Evolutionary conservation across 1,139 yeast species (phyloP).

Genomic region (Pichia sp.): DNA sequence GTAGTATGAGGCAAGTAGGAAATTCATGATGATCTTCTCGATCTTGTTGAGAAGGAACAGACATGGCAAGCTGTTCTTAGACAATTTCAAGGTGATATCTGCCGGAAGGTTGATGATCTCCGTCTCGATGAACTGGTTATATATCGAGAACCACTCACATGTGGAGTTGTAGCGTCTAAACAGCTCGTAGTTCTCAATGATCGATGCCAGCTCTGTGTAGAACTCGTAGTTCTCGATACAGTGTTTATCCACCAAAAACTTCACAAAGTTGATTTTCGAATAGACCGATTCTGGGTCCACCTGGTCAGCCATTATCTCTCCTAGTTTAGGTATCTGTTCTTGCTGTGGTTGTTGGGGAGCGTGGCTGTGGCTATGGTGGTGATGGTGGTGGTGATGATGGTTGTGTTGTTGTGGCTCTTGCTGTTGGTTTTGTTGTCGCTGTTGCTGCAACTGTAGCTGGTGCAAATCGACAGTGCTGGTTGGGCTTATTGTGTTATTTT

Average conservation of each 20-base stretch:
- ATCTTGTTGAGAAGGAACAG: conserved; percentile 19
- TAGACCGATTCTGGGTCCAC: conserved; percentile 21
- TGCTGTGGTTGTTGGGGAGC: not conserved
- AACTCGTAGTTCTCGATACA: conserved; percentile 34
- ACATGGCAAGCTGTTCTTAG: conserved; percentile 23
- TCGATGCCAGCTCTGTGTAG: conserved; percentile 24
- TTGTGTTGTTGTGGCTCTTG: not conserved
- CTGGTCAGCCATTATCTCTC: conserved; percentile 25
- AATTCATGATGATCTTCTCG: conserved; percentile 24
- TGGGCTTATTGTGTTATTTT: not conserved
- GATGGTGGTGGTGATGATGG: not conserved
- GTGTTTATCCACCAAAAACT: conserved; percentile 29
- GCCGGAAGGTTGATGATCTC: conserved; percentile 32
- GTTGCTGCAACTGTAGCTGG: too few species aligned
- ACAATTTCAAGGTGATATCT: conserved; percentile 22
- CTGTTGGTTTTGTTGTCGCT: too few species aligned
- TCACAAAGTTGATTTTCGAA: conserved; percentile 26
- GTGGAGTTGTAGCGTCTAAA: conserved; percentile 10
- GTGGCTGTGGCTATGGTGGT: not conserved
- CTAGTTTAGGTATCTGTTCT: conserved; percentile 24
- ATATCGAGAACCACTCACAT: conserved; percentile 27
- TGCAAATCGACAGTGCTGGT: not conserved
- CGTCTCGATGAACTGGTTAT: conserved; percentile 26
- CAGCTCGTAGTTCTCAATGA: conserved; percentile 17
- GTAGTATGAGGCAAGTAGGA: conserved; percentile 28